phyloP scores from a whole-genome alignment of 192 early-diverging fungal species.

The Coemansia sp. region DNA sequence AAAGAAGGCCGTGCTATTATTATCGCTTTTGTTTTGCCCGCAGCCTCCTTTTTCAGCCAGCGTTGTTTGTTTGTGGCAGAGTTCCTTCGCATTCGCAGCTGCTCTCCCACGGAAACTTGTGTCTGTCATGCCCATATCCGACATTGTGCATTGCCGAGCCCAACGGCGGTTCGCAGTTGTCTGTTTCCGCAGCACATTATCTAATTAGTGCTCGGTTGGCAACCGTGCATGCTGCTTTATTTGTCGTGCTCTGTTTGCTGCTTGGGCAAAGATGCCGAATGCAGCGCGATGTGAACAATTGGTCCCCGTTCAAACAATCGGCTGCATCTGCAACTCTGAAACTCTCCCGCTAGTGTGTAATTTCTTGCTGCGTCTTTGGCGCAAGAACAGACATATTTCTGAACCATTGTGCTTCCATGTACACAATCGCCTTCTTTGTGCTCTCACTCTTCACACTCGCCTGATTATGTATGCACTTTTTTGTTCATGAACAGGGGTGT shows the following conservation, averaged over 20 bases:
- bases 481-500: slow-evolving; percentile 7
- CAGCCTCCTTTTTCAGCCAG: neutral
- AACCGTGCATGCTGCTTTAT: too few species aligned
- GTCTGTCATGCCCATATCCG: neutral
- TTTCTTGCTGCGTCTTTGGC: slow-evolving; percentile 1
- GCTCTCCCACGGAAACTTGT: too few species aligned
- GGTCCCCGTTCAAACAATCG: neutral
- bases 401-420: neutral
- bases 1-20: slow-evolving; percentile 8
- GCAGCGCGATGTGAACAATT: too few species aligned
- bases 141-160: slow-evolving; percentile 3
- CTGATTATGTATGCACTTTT: neutral
- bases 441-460: slow-evolving; percentile 1
- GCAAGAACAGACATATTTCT: too few species aligned
- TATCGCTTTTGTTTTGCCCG: slow-evolving; percentile 11
- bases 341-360: neutral
- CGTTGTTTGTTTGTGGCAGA: too few species aligned
- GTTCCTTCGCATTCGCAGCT: too few species aligned
- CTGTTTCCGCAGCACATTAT: too few species aligned
- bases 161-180: too few species aligned
- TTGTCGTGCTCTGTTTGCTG: too few species aligned
- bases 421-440: neutral
- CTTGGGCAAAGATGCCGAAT: too few species aligned
- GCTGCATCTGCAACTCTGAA: slow-evolving; percentile 5
- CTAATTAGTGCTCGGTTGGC: too few species aligned